phyloP scores from a whole-genome alignment of 768 basidiomycete genomes.

The Phallus indusiatus region DNA sequence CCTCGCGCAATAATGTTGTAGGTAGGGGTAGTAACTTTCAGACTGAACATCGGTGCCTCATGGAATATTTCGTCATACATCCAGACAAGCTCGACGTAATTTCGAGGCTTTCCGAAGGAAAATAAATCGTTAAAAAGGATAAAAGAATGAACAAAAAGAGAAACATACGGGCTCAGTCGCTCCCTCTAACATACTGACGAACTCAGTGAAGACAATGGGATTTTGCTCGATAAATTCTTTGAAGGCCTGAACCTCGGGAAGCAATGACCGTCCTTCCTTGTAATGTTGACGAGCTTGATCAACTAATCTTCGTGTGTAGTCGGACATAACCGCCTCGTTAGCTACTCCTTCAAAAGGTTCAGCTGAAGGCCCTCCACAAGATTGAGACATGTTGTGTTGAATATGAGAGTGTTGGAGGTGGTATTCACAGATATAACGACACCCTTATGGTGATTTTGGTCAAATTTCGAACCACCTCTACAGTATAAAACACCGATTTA shows the following conservation, averaged over 20 bases:
- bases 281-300: neutral
- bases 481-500: no score
- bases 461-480: no score
- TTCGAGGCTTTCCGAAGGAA: neutral
- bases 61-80: neutral
- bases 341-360: neutral
- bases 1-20: slow-evolving; percentile 11
- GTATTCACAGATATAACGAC: no score
- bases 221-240: neutral
- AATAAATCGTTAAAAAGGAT: neutral
- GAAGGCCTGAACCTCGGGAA: neutral
- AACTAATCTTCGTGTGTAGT: neutral
- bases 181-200: neutral
- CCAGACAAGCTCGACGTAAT: neutral
- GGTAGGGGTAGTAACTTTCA: slow-evolving; percentile 2
- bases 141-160: neutral
- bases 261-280: neutral
- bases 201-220: neutral
- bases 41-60: neutral
- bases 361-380: neutral
- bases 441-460: no score
- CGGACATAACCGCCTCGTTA: neutral
- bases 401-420: no score
- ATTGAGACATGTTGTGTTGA: no score
- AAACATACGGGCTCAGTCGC: neutral